Conservation (phyloP, 83 land plant species). For the Picea mariana region DNA sequence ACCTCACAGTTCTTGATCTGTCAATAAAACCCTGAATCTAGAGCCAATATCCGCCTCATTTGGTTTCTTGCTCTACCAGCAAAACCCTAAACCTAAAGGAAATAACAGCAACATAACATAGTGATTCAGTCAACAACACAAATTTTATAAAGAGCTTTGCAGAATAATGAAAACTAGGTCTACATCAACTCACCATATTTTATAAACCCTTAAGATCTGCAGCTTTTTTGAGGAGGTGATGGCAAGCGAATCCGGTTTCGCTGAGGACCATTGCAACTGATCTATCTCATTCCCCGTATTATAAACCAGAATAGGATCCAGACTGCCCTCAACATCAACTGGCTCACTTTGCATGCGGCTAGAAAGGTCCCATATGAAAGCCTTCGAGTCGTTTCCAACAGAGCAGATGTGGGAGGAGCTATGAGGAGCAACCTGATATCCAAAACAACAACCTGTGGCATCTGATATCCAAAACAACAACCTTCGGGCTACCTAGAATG, state of each 20-base stretch:
- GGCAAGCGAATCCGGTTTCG: constrained; percentile 95
- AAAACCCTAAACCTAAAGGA: too few species aligned
- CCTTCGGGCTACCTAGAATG: constrained; percentile 87
- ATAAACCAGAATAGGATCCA: constrained; percentile 90
- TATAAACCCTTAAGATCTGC: constrained; percentile 7
- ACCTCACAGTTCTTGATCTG: too few species aligned
- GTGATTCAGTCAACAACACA: too few species aligned
- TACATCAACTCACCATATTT: too few species aligned
- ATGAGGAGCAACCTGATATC: too few species aligned
- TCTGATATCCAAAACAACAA: constrained; percentile 90
- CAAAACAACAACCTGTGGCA: too few species aligned
- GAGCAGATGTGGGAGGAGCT: constrained; percentile 86
- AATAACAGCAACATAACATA: too few species aligned
- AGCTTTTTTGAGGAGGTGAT: constrained; percentile 89
- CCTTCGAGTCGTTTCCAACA: constrained; percentile 94
- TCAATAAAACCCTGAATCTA: too few species aligned
- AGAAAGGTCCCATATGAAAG: constrained; percentile 91
- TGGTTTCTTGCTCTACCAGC: too few species aligned
- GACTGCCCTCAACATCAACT: constrained; percentile 60
- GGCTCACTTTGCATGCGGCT: constrained; percentile 38
- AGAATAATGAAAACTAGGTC: too few species aligned
- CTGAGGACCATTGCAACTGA: constrained; percentile 62
- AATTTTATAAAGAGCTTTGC: too few species aligned
- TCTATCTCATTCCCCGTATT: constrained; percentile 74
- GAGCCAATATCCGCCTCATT: too few species aligned